phyloP scores from a whole-genome alignment of 2,329 filamentous ascomycete genomes.

The Penicillium sp. region DNA sequence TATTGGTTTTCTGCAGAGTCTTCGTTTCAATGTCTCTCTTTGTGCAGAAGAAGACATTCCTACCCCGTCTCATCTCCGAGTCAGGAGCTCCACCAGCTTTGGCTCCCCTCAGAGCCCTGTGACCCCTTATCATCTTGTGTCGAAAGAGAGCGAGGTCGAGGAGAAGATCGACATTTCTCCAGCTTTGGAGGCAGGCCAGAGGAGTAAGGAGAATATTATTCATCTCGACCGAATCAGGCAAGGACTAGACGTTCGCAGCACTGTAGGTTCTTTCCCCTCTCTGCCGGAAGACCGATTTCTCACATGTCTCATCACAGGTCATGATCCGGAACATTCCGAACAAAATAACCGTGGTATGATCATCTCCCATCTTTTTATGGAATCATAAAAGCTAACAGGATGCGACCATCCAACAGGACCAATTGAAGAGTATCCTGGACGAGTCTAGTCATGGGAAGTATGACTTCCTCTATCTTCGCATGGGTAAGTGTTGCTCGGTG shows the following conservation, averaged over 20 bases:
- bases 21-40: neutral
- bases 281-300: neutral
- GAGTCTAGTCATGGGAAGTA: constrained; percentile 76
- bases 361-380: neutral
- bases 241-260: constrained; percentile 6
- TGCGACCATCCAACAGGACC: constrained; percentile 44
- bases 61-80: neutral
- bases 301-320: constrained; percentile 52
- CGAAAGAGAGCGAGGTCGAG: neutral
- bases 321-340: constrained; percentile 96
- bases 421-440: constrained; percentile 77
- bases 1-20: neutral
- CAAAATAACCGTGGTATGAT: constrained; percentile 63
- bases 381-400: neutral
- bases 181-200: neutral
- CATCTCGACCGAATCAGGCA: neutral
- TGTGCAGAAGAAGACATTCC: neutral
- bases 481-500: constrained; percentile 48
- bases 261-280: neutral
- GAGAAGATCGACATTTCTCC: neutral
- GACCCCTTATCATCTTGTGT: neutral
- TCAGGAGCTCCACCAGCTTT: neutral
- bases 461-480: constrained; percentile 93
- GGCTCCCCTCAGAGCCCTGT: neutral
- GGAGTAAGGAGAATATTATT: neutral